Conservation (phyloP, 345 rosid genomes). For the Eutrema heterophyllum region DNA sequence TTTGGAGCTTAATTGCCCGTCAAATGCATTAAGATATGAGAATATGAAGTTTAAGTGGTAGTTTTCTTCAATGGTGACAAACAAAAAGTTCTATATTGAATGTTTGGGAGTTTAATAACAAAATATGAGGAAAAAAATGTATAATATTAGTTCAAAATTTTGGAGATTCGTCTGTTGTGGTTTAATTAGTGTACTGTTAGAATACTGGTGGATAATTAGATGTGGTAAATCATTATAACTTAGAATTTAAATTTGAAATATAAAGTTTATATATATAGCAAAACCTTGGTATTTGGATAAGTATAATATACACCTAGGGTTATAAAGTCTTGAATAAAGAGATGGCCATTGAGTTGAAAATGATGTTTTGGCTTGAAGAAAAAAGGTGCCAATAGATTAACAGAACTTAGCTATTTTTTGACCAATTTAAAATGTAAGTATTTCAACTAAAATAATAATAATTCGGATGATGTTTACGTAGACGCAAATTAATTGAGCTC, state of each 20-base stretch:
- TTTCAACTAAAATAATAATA: background rate
- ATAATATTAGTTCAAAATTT: background rate
- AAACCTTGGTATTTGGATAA: conserved; percentile 14
- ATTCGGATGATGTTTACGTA: conserved; percentile 9
- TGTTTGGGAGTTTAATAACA: background rate
- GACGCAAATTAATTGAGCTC: background rate
- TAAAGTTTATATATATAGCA: background rate
- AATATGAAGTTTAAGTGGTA: background rate
- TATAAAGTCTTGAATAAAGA: conserved; percentile 5
- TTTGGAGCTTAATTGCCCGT: background rate
- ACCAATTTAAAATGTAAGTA: background rate
- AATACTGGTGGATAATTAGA: background rate
- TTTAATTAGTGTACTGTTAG: background rate
- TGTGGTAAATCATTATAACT: background rate
- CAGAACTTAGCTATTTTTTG: conserved; percentile 15
- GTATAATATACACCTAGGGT: conserved; percentile 11
- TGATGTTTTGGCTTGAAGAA: conserved; percentile 24
- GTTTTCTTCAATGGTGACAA: background rate
- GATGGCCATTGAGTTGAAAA: conserved; percentile 24
- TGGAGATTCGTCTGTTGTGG: background rate
- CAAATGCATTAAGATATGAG: background rate
- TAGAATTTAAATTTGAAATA: background rate
- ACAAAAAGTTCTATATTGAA: background rate
- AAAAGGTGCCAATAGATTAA: conserved; percentile 18
- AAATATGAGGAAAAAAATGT: background rate